Conservation (phyloP, 768 basidiomycete genomes). For the Leccinum boreale region DNA sequence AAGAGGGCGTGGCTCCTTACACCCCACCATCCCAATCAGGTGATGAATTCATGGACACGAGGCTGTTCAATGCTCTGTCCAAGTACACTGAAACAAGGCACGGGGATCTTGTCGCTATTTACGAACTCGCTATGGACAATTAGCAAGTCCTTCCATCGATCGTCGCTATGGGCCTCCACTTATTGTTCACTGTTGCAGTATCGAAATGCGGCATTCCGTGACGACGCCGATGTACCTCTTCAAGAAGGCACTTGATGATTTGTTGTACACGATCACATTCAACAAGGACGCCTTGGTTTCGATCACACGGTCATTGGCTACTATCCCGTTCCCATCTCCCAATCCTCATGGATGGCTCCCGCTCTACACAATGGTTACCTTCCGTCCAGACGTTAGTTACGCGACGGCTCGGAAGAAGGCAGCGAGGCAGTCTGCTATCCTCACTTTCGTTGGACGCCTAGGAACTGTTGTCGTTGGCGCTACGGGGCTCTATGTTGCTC, state of each 20-base stretch:
- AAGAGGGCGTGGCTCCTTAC: slow-evolving; percentile 60
- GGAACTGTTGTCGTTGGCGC: slow-evolving; percentile 43
- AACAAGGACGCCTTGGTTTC: slow-evolving; percentile 45
- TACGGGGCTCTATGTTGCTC: slow-evolving; percentile 36
- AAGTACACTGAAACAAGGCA: slow-evolving; percentile 81
- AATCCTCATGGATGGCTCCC: slow-evolving; percentile 82
- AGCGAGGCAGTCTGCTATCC: slow-evolving; percentile 60
- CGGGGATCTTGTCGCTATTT: slow-evolving; percentile 87
- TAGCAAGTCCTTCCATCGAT: slow-evolving; percentile 63
- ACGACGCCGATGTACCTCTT: slow-evolving; percentile 77
- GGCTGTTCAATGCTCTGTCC: slow-evolving; percentile 62
- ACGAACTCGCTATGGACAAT: slow-evolving; percentile 91
- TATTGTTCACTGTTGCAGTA: slow-evolving; percentile 45
- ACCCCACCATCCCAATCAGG: slow-evolving; percentile 28
- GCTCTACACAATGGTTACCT: slow-evolving; percentile 97
- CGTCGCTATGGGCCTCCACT: slow-evolving; percentile 21
- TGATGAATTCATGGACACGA: slow-evolving; percentile 45
- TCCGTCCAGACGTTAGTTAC: slow-evolving; percentile 93
- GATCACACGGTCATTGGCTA: slow-evolving; percentile 45
- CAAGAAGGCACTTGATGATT: slow-evolving; percentile 74
- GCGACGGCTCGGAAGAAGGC: slow-evolving; percentile 72
- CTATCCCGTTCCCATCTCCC: slow-evolving; percentile 54
- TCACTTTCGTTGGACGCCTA: slow-evolving; percentile 50
- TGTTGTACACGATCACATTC: slow-evolving; percentile 62
- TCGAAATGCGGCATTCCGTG: slow-evolving; percentile 93